Evolutionary conservation across 352 stramenopile genomes (phyloP).

Genomic region (Bremia lactucae): DNA sequence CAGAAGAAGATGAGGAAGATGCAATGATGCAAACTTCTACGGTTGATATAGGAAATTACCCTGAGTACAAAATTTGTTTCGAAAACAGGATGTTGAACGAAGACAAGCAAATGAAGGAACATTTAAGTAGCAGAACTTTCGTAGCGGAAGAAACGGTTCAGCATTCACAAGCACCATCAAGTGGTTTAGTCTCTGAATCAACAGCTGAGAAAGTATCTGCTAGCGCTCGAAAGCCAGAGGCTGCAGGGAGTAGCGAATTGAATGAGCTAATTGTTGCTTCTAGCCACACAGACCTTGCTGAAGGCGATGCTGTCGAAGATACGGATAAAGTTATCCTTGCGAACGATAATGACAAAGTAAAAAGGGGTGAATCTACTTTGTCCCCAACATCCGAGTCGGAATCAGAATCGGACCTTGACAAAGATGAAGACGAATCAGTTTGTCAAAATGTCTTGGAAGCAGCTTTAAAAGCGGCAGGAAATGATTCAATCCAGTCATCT

Average conservation of each 20-base stretch:
- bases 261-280: slow-evolving; percentile 12
- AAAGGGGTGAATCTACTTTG: slow-evolving; percentile 23
- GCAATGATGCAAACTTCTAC: slow-evolving; percentile 19
- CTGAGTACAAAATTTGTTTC: slow-evolving; percentile 24
- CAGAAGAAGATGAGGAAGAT: slow-evolving; percentile 13
- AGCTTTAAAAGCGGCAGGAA: slow-evolving; percentile 32
- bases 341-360: slow-evolving; percentile 8
- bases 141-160: neutral
- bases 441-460: slow-evolving; percentile 44
- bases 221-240: neutral
- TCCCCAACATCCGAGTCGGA: slow-evolving; percentile 29
- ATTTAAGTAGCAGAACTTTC: slow-evolving; percentile 1
- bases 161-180: neutral
- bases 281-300: slow-evolving; percentile 16
- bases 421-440: slow-evolving; percentile 2
- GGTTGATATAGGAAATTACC: slow-evolving; percentile 41
- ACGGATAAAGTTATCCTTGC: slow-evolving; percentile 8
- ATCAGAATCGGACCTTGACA: slow-evolving; percentile 20
- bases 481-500: slow-evolving; percentile 4
- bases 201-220: neutral
- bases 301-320: slow-evolving; percentile 10
- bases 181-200: neutral
- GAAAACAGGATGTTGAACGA: slow-evolving; percentile 14
- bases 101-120: no score
- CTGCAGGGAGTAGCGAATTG: slow-evolving; percentile 9